These are phyloP conservation scores for Candida ponderosae DNA, from an alignment of 805 yeast species.

Conservation along the genomic window DNA sequence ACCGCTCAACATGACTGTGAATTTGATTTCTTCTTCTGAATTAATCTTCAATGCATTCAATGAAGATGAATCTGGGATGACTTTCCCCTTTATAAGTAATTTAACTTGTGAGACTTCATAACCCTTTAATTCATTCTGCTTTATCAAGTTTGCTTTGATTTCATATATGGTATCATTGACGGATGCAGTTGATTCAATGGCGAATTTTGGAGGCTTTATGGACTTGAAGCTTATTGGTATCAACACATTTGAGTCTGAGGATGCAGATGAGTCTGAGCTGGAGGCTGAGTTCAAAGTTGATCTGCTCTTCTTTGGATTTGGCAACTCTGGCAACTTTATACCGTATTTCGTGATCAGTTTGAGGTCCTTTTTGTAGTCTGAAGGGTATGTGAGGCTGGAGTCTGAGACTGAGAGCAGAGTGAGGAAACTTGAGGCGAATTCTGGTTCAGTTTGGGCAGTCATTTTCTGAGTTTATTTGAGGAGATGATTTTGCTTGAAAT, in stretches of 20 bases:
- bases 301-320: constrained; percentile 27
- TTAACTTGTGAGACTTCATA: constrained; percentile 35
- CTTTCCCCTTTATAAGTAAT: constrained; percentile 54
- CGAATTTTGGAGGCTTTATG: constrained; percentile 66
- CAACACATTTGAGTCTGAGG: not conserved
- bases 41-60: constrained; percentile 23
- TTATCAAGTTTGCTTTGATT: constrained; percentile 22
- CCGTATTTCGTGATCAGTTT: constrained; percentile 28
- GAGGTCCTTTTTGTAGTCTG: constrained; percentile 22
- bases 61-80: constrained; percentile 42
- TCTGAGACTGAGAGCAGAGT: not conserved
- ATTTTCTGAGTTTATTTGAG: not conserved
- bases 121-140: constrained; percentile 21
- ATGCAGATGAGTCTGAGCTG: not conserved
- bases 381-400: not conserved
- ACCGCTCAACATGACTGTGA: constrained; percentile 36
- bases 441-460: constrained; percentile 11
- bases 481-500: not conserved
- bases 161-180: constrained; percentile 23
- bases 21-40: constrained; percentile 21
- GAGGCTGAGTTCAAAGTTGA: constrained; percentile 6
- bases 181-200: constrained; percentile 19
- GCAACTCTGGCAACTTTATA: constrained; percentile 41
- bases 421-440: constrained; percentile 6
- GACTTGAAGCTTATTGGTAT: constrained; percentile 43